These are phyloP conservation scores for Hypoxylon perforatum DNA, from an alignment of 495 filamentous ascomycete genomes.

Conservation along the genomic window DNA sequence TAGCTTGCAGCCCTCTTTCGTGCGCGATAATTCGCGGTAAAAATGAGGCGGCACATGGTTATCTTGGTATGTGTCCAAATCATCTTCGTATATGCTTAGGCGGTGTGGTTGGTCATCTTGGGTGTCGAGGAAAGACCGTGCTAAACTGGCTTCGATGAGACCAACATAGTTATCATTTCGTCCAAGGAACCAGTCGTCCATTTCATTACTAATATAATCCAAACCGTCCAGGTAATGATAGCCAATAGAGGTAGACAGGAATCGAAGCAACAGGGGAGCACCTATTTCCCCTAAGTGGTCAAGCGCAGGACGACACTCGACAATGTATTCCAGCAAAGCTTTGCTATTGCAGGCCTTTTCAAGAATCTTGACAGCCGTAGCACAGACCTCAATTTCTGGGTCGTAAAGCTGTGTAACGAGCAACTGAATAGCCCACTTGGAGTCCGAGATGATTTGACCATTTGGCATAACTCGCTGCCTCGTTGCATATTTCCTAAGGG, in stretches of 20 bases:
- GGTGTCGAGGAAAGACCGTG: conserved; percentile 81
- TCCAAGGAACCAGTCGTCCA: conserved; percentile 99
- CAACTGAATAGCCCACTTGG: conserved; percentile 95
- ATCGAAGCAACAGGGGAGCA: conserved; percentile 89
- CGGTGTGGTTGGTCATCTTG: conserved; percentile 65
- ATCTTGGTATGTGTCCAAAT: conserved; percentile 62
- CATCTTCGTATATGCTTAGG: conserved; percentile 65
- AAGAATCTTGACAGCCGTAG: conserved; percentile 93
- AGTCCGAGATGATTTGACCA: conserved; percentile 57
- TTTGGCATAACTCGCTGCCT: conserved; percentile 52
- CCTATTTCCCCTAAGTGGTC: conserved; percentile 98
- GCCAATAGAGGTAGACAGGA: conserved; percentile 92
- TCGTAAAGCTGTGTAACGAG: conserved; percentile 98
- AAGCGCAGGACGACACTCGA: conserved; percentile 93
- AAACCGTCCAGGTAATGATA: conserved; percentile 97
- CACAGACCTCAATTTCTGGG: conserved; percentile 94
- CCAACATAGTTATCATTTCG: conserved; percentile 94
- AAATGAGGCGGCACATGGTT: conserved; percentile 90
- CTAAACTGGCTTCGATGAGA: conserved; percentile 95
- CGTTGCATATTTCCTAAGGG: conserved; percentile 84
- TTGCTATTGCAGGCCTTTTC: conserved; percentile 96
- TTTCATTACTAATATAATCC: conserved; percentile 98
- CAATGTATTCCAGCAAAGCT: conserved; percentile 90
- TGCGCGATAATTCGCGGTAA: conserved; percentile 93
- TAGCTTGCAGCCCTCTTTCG: conserved; percentile 88